Evolutionary conservation across 2,329 filamentous ascomycete species (phyloP).

Genomic region (Ceratocystis cacaofunesta): DNA sequence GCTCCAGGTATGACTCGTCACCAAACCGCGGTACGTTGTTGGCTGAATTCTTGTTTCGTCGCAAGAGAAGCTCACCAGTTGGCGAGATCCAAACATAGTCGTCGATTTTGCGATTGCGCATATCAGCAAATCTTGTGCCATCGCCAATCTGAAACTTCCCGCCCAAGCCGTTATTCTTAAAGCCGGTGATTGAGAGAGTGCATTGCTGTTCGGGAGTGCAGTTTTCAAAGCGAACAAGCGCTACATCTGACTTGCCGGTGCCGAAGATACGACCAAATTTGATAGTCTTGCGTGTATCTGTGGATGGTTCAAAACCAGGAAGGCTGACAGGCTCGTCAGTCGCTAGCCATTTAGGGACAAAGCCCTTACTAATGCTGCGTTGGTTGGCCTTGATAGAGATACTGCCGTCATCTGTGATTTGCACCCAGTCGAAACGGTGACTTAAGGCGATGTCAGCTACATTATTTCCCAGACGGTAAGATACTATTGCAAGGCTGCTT

Average conservation of each 20-base stretch:
- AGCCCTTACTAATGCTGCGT: conserved; percentile 12
- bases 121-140: conserved; percentile 17
- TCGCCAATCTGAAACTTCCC: conserved; percentile 18
- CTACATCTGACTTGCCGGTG: neutral
- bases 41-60: conserved; percentile 10
- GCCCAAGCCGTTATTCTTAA: conserved; percentile 19
- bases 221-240: neutral
- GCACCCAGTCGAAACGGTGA: conserved; percentile 18
- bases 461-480: conserved; percentile 17
- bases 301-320: neutral
- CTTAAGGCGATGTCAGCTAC: neutral
- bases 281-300: conserved; percentile 10
- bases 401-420: conserved; percentile 21
- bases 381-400: conserved; percentile 22
- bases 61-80: conserved; percentile 12
- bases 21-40: neutral
- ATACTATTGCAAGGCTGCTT: neutral
- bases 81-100: conserved; percentile 19
- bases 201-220: conserved; percentile 7
- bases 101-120: conserved; percentile 13
- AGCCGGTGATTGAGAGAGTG: conserved; percentile 11
- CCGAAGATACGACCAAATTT: conserved; percentile 19
- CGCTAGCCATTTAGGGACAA: conserved; percentile 15
- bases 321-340: neutral
- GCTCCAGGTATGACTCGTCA: neutral